Conservation (phyloP, 2,329 filamentous ascomycete species). For the Coniochaeta hoffmannii region DNA sequence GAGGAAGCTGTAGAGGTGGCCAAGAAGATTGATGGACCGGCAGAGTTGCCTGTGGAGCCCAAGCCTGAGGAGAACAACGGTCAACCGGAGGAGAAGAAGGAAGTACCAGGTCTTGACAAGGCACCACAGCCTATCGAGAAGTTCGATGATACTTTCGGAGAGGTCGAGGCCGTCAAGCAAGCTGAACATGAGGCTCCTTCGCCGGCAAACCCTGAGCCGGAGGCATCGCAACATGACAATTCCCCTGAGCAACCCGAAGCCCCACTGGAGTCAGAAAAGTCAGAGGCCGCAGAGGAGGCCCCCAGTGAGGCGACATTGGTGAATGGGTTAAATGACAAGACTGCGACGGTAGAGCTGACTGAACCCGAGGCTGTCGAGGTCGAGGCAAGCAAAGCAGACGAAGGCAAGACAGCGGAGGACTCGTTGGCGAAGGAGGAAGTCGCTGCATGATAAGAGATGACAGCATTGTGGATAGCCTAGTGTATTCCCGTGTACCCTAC, state of each 20-base stretch:
- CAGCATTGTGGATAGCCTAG: no score
- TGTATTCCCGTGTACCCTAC: not conserved
- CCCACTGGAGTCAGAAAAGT: not conserved
- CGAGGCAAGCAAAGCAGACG: not conserved
- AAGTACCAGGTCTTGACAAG: not conserved
- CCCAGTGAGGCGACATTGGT: not conserved
- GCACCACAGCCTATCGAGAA: not conserved
- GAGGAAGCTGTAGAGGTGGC: slow-evolving; percentile 7
- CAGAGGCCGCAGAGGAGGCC: not conserved
- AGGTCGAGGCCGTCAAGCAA: slow-evolving; percentile 6
- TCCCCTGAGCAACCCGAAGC: not conserved
- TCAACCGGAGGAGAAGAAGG: not conserved
- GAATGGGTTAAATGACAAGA: not conserved
- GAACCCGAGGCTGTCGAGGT: not conserved
- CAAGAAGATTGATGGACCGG: not conserved
- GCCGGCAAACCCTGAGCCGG: not conserved
- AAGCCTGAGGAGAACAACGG: not conserved
- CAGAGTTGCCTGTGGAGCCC: not conserved
- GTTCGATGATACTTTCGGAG: not conserved
- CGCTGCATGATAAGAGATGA: not conserved
- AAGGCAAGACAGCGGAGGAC: not conserved
- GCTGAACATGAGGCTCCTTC: not conserved
- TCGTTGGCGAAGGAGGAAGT: not conserved
- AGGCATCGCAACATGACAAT: not conserved
- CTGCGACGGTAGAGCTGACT: not conserved